Percentiles rank a stretch among this genome's conserved stretches.
Conservation (phyloP, 2,329 filamentous ascomycete genomes). For the Colletotrichum sp. region DNA sequence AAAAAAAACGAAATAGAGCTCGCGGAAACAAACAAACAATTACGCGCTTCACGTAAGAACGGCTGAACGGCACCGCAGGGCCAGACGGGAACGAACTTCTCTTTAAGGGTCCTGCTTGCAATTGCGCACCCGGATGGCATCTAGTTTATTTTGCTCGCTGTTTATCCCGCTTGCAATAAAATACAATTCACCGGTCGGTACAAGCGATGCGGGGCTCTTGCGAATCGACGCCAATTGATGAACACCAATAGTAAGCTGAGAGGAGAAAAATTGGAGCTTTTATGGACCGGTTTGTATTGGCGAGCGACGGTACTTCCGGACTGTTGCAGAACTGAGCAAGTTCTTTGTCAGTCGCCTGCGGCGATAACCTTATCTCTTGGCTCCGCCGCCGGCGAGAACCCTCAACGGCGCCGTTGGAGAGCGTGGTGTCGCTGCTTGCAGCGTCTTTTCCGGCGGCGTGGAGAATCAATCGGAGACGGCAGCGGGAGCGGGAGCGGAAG, state of each 20-base stretch:
- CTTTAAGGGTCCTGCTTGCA: not conserved
- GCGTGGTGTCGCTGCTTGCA: not conserved
- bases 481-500: not conserved
- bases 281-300: not conserved
- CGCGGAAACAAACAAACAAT: not conserved
- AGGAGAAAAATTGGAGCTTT: not conserved
- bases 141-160: not conserved
- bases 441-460: not conserved
- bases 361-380: not conserved
- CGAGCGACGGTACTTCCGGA: not conserved
- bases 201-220: not conserved
- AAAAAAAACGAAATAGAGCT: not conserved
- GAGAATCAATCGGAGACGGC: not conserved
- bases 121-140: not conserved
- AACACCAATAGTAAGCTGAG: not conserved
- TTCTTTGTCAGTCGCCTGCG: not conserved
- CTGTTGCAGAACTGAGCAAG: not conserved
- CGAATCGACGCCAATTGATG: not conserved
- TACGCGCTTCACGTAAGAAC: not conserved
- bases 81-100: not conserved
- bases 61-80: not conserved
- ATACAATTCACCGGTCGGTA: not conserved
- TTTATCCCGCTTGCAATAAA: not conserved
- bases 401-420: not conserved
- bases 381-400: not conserved